Evolutionary conservation across 768 basidiomycete genomes (phyloP).

Genomic region (Termitomyces sp.): DNA sequence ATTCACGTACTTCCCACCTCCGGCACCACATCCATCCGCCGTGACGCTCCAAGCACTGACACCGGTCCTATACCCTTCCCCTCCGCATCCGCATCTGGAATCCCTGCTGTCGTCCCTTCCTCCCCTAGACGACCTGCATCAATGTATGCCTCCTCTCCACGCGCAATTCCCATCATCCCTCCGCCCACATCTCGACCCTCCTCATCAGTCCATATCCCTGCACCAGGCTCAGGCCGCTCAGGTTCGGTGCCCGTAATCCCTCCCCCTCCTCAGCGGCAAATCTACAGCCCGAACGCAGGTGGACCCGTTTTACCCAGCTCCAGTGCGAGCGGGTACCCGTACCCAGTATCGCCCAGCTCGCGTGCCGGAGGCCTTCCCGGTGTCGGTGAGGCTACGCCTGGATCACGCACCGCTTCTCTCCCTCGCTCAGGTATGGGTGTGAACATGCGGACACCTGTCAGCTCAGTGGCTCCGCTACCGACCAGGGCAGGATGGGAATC

Average conservation of each 20-base stretch:
- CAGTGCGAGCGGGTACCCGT: neutral
- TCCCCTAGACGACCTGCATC: neutral
- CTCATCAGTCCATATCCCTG: neutral
- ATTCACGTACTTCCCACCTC: neutral
- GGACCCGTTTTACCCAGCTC: neutral
- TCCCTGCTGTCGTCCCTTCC: neutral
- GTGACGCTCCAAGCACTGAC: neutral
- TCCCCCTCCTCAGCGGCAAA: conserved; percentile 1
- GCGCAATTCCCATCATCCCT: neutral
- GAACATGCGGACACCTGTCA: neutral
- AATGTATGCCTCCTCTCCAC: conserved; percentile 1
- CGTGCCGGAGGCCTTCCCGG: neutral
- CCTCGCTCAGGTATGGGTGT: neutral
- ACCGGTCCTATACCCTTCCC: neutral
- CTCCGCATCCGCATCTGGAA: neutral
- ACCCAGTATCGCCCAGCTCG: neutral
- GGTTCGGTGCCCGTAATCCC: neutral
- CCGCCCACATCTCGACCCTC: neutral
- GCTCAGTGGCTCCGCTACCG: neutral
- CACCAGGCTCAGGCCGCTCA: neutral
- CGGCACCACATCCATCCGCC: neutral
- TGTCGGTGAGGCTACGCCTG: neutral
- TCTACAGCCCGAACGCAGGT: neutral
- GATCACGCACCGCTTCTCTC: neutral
- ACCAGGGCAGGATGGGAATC: neutral